Base-by-base conservation (phyloP, 116 monocot genomes). In the Cymodocea nodosa region DNA sequence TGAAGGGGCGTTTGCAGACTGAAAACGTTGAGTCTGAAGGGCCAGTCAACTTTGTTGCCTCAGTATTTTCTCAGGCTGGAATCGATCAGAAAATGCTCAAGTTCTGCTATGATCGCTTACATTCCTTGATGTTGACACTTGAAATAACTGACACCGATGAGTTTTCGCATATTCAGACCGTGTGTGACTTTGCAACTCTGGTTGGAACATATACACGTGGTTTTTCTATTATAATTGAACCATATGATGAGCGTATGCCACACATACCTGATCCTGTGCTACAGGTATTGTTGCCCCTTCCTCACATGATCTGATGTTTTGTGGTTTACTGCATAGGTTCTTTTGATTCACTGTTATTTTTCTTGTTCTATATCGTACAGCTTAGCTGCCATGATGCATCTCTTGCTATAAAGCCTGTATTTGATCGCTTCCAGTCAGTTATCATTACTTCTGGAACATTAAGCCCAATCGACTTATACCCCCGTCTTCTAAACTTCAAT, bases 21-120 rank as follows among this genome's bases (percentile, higher is more conserved):
- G 98, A 98, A 54, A 85, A 79, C 74, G 85, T 98, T 35, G 98
- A 98, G 77, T 88, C 88, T 58, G 92, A 98, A 70, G 74, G 82
- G 37, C 98, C 92, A 37, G 87, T 98, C 56, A 70, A 69, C 11
- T 98, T 98, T 82, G 85, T 87, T 73, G 73, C 82, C 60, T 80
- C 82, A 54, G 68, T 98, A 35, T 71, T 77, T 74, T 75, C 74
- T 50, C 88, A 98, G 60, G 92, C 89, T 75, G 92, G 92, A 75
- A 98, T 92, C 54, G 92, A 98, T 68, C 88, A 98, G 75, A 98
- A 98, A 79, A 98, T 92, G 92, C 80, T 98, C 23, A 88, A 75
- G 72, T 98, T 98, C 64, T 98, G 89, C 70, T 92, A 98, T 59
- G 98, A 98, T 57, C 75, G 88, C 7, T 65, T 98, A 65, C 79